Percentiles rank a stretch among this genome's conserved stretches.
phyloP scores from a whole-genome alignment of 495 filamentous ascomycete species.

The Niebla homalea region DNA sequence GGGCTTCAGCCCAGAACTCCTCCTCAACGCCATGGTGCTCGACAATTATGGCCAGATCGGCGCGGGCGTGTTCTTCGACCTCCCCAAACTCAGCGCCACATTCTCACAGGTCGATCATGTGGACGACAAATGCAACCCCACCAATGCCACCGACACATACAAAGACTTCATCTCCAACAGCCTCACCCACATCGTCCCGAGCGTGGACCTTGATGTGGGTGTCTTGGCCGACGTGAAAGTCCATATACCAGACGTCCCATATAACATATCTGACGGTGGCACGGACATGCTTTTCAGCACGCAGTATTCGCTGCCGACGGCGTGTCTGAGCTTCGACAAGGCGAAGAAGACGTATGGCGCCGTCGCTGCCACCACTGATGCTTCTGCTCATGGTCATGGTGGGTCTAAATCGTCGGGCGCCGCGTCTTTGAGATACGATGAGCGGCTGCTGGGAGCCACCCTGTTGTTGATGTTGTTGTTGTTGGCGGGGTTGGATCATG shows the following conservation, averaged over 20 bases:
- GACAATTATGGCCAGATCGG: constrained; percentile 6
- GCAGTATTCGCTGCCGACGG: constrained; percentile 11
- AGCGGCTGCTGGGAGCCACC: too few relatives aligned
- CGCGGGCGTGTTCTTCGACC: constrained; percentile 18
- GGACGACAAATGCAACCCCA: constrained; percentile 15
- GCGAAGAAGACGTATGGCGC: constrained; percentile 5
- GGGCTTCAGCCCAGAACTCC: constrained; percentile 18
- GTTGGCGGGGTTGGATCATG: too few relatives aligned
- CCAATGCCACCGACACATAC: neutral
- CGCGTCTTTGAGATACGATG: too few relatives aligned
- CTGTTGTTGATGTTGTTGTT: too few relatives aligned
- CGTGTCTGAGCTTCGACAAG: constrained; percentile 15
- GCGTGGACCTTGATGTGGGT: constrained; percentile 14
- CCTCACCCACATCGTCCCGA: constrained; percentile 13
- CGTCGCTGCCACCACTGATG: neutral
- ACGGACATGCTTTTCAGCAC: constrained; percentile 2
- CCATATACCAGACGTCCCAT: neutral
- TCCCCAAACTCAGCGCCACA: constrained; percentile 16
- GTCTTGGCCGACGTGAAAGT: constrained; percentile 13
- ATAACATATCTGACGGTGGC: neutral
- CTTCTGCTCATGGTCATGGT: neutral
- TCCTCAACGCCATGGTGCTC: constrained; percentile 18
- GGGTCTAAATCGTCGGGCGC: too few relatives aligned
- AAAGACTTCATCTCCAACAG: constrained; percentile 5
- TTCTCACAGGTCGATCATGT: constrained; percentile 9